A percentile compares a stretch with the other conserved stretches of the same genome.
These are phyloP conservation scores for Aspergillus sp. DNA, from an alignment of 2,329 filamentous ascomycete species.

Conservation along the genomic window DNA sequence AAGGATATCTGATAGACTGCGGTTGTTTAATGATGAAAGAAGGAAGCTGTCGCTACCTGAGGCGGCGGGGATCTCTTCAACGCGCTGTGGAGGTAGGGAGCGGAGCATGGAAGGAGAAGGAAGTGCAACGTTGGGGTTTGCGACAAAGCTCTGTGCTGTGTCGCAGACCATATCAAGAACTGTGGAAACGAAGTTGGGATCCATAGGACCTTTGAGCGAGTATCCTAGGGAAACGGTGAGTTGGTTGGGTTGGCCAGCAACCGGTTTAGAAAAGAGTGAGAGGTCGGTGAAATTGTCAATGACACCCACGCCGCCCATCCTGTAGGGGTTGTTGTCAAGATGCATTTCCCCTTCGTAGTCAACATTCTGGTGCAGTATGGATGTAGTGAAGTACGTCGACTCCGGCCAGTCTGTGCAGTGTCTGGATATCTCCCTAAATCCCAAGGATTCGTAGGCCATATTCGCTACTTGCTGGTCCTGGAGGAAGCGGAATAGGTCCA, in stretches of 20 bases:
- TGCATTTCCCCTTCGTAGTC: constrained; percentile 37
- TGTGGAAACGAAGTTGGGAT: constrained; percentile 32
- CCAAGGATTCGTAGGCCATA: constrained; percentile 56
- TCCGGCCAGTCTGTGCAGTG: constrained; percentile 44
- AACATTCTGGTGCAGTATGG: constrained; percentile 41
- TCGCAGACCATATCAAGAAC: constrained; percentile 43
- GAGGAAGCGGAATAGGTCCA: constrained; percentile 54
- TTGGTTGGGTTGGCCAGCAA: constrained; percentile 25
- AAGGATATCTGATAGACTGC: constrained; percentile 39
- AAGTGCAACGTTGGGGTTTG: constrained; percentile 34
- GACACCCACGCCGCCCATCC: constrained; percentile 39
- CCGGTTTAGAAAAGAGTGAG: constrained; percentile 38
- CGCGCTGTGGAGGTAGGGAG: constrained; percentile 31
- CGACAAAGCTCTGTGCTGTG: constrained; percentile 35
- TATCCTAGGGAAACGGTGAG: constrained; percentile 40
- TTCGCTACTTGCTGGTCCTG: constrained; percentile 60
- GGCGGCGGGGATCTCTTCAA: constrained; percentile 26
- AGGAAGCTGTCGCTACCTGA: constrained; percentile 28
- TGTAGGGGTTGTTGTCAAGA: constrained; percentile 40
- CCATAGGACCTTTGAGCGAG: constrained; percentile 36
- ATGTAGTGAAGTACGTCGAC: constrained; percentile 42
- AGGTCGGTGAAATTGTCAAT: constrained; percentile 43
- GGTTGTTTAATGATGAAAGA: constrained; percentile 36
- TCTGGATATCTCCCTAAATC: constrained; percentile 54
- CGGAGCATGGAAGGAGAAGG: constrained; percentile 34